A percentile compares a stretch with the other conserved stretches of the same genome.
These are phyloP conservation scores for Deinandra increscens DNA, from an alignment of 129 eudicot species.

Conservation along the genomic window DNA sequence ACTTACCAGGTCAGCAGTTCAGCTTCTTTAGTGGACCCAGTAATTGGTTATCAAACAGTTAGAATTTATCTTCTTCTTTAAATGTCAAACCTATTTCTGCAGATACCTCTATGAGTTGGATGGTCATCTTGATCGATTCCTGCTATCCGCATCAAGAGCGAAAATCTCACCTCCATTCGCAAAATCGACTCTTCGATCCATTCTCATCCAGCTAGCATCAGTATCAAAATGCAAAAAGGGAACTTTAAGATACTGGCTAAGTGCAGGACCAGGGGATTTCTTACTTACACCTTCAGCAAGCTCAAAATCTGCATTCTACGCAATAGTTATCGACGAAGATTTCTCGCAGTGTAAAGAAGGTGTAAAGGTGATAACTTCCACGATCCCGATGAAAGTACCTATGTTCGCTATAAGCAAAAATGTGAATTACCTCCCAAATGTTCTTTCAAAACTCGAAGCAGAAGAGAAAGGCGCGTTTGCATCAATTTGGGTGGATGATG, in stretches of 20 bases:
- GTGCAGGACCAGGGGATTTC: conserved; percentile 89
- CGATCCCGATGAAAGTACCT: conserved; percentile 79
- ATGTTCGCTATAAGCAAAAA: conserved; percentile 83
- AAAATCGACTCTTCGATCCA: conserved; percentile 54
- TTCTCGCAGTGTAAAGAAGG: conserved; percentile 69
- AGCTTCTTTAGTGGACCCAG: too few relatives aligned
- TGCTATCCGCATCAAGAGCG: conserved; percentile 73
- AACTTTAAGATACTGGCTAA: conserved; percentile 81
- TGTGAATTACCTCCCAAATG: conserved; percentile 91
- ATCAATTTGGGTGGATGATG: conserved; percentile 85
- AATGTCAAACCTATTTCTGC: background rate
- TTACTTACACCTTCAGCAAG: conserved; percentile 69
- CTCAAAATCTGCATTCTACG: conserved; percentile 79
- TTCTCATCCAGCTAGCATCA: conserved; percentile 71
- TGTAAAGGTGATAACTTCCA: conserved; percentile 73
- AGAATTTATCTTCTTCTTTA: background rate
- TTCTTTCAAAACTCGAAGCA: conserved; percentile 75
- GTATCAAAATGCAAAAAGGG: conserved; percentile 77
- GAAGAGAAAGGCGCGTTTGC: conserved; percentile 80
- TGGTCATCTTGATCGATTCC: conserved; percentile 77
- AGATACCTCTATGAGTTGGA: conserved; percentile 87
- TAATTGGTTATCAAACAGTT: too few relatives aligned
- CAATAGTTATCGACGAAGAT: conserved; percentile 68
- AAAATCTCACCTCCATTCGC: conserved; percentile 67
- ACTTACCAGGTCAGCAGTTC: too few relatives aligned